phyloP scores from a whole-genome alignment of 129 eudicot species.

The Silybum marianum region DNA sequence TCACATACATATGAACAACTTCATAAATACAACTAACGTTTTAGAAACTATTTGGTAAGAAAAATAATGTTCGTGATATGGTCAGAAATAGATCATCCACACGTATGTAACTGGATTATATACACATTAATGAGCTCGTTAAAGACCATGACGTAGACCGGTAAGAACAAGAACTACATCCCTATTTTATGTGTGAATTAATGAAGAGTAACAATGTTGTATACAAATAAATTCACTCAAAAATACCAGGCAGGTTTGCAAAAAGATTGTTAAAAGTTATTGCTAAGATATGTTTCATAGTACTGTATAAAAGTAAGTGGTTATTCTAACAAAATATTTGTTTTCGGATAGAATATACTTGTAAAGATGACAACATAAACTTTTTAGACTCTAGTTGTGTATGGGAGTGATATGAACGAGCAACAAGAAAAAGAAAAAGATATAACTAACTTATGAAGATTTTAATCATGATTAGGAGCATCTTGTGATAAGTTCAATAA shows the following conservation, averaged over 20 bases:
- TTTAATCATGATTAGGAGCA: neutral
- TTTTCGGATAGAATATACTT: neutral
- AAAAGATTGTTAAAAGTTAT: too few relatives aligned
- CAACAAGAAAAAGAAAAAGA: neutral
- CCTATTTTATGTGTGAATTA: neutral
- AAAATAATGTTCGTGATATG: too few relatives aligned
- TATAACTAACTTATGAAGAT: neutral
- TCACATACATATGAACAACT: too few relatives aligned
- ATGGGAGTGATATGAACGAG: neutral
- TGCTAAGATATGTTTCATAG: neutral
- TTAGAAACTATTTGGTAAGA: too few relatives aligned
- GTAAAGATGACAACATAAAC: neutral
- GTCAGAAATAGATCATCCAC: too few relatives aligned
- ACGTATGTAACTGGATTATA: too few relatives aligned
- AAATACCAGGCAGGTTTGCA: neutral
- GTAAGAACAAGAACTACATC: neutral
- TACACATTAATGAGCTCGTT: too few relatives aligned
- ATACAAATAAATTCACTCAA: neutral
- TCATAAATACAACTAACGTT: too few relatives aligned
- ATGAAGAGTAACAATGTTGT: neutral
- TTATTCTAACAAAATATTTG: neutral
- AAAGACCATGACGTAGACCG: too few relatives aligned
- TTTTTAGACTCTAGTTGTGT: neutral
- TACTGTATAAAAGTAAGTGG: neutral
- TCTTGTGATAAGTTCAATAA: neutral